phyloP scores from a whole-genome alignment of 371 early-diverging fungal genomes.

The Nematocida sp. region DNA sequence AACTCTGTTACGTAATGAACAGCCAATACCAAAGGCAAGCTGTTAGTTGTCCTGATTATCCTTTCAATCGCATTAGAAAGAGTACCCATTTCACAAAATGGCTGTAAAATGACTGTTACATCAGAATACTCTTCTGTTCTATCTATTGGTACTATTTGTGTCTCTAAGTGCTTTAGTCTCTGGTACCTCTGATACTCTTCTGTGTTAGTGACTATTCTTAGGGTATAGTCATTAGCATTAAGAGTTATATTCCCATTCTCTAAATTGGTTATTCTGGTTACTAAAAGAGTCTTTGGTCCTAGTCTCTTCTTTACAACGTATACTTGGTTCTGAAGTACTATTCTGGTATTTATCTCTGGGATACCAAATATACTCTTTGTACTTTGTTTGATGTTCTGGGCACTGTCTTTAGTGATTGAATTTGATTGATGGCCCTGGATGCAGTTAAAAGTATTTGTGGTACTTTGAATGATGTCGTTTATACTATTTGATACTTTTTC shows the following conservation, averaged over 20 bases:
- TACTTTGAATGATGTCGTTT: too few relatives aligned
- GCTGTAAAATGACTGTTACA: constrained; percentile 5
- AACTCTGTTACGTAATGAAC: constrained; percentile 31
- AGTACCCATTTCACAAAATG: constrained; percentile 35
- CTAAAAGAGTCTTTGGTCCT: constrained; percentile 1
- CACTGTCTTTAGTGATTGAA: too few relatives aligned
- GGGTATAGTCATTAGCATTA: constrained; percentile 38
- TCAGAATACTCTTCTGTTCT: background rate
- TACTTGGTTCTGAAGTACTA: constrained; percentile 16
- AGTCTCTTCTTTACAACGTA: constrained; percentile 36
- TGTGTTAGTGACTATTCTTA: background rate
- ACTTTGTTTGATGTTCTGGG: background rate
- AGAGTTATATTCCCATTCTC: constrained; percentile 44
- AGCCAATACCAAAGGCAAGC: constrained; percentile 1
- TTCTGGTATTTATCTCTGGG: constrained; percentile 4
- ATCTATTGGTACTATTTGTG: constrained; percentile 12
- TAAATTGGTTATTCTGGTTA: constrained; percentile 24
- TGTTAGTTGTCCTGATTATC: background rate
- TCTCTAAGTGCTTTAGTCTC: background rate
- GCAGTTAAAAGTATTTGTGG: too few relatives aligned
- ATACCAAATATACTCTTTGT: background rate
- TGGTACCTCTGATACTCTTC: constrained; percentile 18
- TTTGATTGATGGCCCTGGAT: too few relatives aligned
- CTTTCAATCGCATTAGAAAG: constrained; percentile 22
- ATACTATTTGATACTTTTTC: too few relatives aligned